phyloP scores from a whole-genome alignment of 2,329 filamentous ascomycete species.

The Sporothrix globosa region DNA sequence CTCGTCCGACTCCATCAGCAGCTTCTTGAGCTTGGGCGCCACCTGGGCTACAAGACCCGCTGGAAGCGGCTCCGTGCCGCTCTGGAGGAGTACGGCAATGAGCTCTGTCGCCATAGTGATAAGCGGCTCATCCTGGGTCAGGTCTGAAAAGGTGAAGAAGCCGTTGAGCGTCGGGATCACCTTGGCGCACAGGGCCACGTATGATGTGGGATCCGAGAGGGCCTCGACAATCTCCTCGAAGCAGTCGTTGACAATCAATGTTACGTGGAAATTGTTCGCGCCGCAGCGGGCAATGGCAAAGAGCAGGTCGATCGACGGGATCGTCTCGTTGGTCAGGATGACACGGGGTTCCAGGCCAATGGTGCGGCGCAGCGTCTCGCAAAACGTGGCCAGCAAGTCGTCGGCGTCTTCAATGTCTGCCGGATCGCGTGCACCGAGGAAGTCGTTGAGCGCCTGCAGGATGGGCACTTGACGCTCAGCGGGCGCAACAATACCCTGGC shows the following conservation, averaged over 20 bases:
- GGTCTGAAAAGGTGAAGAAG: conserved; percentile 82
- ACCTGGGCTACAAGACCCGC: conserved; percentile 81
- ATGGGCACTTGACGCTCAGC: conserved; percentile 63
- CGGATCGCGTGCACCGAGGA: conserved; percentile 78
- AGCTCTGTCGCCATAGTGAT: conserved; percentile 85
- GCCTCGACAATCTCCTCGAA: conserved; percentile 83
- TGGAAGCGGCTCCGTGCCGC: conserved; percentile 83
- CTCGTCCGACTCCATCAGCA: conserved; percentile 82
- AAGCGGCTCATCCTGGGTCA: conserved; percentile 82
- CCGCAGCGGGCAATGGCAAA: conserved; percentile 89
- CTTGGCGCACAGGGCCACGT: conserved; percentile 78
- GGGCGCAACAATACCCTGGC: background rate
- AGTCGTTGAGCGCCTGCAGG: conserved; percentile 68
- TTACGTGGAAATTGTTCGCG: conserved; percentile 87
- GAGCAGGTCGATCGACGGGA: conserved; percentile 77
- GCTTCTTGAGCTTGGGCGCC: conserved; percentile 81
- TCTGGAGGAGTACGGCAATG: conserved; percentile 76
- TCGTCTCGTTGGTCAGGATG: conserved; percentile 66
- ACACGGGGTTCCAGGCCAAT: conserved; percentile 79
- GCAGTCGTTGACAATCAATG: conserved; percentile 81
- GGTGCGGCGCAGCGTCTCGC: conserved; percentile 80
- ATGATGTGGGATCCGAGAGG: conserved; percentile 69
- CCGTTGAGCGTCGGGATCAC: conserved; percentile 85
- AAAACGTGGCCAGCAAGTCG: conserved; percentile 86
- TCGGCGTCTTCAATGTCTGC: conserved; percentile 85